phyloP scores from a whole-genome alignment of 768 basidiomycete genomes.

The Calocybe indica region DNA sequence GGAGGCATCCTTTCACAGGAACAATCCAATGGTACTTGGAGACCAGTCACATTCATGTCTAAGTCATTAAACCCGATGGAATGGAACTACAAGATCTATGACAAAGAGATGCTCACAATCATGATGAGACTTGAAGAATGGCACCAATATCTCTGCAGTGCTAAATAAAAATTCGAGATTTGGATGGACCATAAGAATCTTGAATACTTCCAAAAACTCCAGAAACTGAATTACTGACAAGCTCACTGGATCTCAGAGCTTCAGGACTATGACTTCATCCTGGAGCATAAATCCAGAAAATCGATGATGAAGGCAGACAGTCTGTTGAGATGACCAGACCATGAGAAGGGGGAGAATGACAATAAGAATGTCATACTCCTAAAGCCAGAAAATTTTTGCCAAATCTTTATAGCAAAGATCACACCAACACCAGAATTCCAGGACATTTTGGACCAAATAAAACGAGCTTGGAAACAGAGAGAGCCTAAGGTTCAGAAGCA shows the following conservation, averaged over 20 bases:
- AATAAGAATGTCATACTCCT: constrained; percentile 3
- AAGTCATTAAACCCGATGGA: too few relatives aligned
- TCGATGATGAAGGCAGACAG: constrained; percentile 4
- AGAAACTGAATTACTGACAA: constrained; percentile 21
- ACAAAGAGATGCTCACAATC: too few relatives aligned
- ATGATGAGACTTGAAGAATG: too few relatives aligned
- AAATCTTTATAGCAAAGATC: not conserved
- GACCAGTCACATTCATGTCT: too few relatives aligned
- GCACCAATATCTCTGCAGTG: constrained; percentile 9
- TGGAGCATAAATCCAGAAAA: not conserved
- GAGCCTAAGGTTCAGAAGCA: not conserved
- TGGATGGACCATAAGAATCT: constrained; percentile 17
- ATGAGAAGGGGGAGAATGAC: constrained; percentile 8
- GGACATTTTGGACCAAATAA: not conserved
- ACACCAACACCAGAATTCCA: too few relatives aligned
- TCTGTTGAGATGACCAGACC: constrained; percentile 6
- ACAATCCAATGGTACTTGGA: too few relatives aligned
- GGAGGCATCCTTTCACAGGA: too few relatives aligned
- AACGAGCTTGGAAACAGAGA: not conserved
- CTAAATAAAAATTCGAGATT: not conserved
- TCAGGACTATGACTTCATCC: too few relatives aligned
- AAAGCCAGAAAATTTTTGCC: constrained; percentile 1
- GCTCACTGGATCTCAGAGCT: constrained; percentile 1
- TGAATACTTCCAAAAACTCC: constrained; percentile 6
- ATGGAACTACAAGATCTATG: too few relatives aligned